Percentiles rank a stretch among this genome's conserved stretches.
Conservation (phyloP, 192 early-diverging fungal species). For the Coemansia sp. region DNA sequence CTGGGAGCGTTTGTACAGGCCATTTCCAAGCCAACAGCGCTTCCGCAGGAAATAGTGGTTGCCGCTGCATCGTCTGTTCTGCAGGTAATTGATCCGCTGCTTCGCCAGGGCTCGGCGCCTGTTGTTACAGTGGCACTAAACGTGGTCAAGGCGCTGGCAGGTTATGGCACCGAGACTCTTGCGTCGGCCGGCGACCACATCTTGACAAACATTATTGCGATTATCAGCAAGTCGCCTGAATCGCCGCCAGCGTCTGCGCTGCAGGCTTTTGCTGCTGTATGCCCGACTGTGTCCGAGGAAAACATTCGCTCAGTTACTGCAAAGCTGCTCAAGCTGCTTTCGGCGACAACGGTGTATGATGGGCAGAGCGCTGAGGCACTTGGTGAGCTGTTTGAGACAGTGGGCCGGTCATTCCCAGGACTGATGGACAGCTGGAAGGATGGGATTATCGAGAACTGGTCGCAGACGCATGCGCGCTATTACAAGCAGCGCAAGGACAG, state of each 20-base stretch:
- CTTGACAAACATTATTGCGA: constrained; percentile 15
- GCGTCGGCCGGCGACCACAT: constrained; percentile 3
- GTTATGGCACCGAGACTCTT: constrained; percentile 20
- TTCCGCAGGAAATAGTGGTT: constrained; percentile 17
- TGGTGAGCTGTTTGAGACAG: constrained; percentile 18
- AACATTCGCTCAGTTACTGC: constrained; percentile 2
- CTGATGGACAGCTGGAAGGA: constrained; percentile 19
- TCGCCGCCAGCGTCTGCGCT: constrained; percentile 35
- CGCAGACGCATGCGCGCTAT: constrained; percentile 11
- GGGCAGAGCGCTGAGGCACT: constrained; percentile 20
- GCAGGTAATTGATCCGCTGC: constrained; percentile 12
- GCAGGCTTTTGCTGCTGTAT: constrained; percentile 29
- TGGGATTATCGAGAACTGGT: constrained; percentile 19
- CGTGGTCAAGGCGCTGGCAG: constrained; percentile 24
- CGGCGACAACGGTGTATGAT: constrained; percentile 29
- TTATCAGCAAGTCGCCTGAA: constrained; percentile 23
- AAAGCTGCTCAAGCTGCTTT: constrained; percentile 19
- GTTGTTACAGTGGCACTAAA: constrained; percentile 15
- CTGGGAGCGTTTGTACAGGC: constrained; percentile 20
- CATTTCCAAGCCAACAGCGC: constrained; percentile 16
- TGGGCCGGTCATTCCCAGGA: constrained; percentile 23
- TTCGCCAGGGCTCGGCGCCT: constrained; percentile 10
- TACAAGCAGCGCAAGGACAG: constrained; percentile 12
- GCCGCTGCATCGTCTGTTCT: constrained; percentile 8
- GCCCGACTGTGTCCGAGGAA: constrained; percentile 17